These are phyloP conservation scores for Fragaria nilgerrensis DNA, from an alignment of 306 rosid species.

Conservation along the genomic window DNA sequence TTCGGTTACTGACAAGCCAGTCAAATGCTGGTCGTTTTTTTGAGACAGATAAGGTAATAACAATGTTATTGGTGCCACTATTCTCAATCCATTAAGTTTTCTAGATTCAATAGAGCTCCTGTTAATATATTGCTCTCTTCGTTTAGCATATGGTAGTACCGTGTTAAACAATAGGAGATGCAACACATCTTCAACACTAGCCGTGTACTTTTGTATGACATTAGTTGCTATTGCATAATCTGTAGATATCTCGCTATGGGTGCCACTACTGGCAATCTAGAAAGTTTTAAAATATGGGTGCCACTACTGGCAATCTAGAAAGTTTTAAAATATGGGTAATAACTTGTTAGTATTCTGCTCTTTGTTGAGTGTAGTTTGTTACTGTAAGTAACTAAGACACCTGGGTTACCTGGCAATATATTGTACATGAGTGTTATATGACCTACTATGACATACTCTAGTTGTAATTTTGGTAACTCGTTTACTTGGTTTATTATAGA, in stretches of 20 bases:
- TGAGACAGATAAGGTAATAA: slow-evolving; percentile 75
- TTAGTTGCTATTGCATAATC: neutral
- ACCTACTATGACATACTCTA: neutral
- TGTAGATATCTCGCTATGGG: neutral
- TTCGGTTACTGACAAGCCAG: slow-evolving; percentile 69
- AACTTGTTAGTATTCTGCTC: neutral
- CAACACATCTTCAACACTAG: neutral
- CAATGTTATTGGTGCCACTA: neutral
- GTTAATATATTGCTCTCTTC: neutral
- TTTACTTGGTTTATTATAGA: slow-evolving; percentile 33
- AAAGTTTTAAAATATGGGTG: neutral
- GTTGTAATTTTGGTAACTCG: neutral
- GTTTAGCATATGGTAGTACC: neutral
- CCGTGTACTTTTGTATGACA: neutral
- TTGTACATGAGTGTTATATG: neutral
- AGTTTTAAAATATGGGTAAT: neutral
- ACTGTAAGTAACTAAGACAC: neutral
- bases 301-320: neutral
- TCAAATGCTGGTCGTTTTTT: slow-evolving; percentile 47
- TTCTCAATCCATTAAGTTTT: neutral
- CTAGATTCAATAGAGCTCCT: neutral
- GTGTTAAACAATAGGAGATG: neutral
- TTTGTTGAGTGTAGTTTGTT: neutral
- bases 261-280: neutral
- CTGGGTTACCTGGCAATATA: neutral